phyloP scores from a whole-genome alignment of 805 yeast genomes.

The Hanseniaspora lindneri region DNA sequence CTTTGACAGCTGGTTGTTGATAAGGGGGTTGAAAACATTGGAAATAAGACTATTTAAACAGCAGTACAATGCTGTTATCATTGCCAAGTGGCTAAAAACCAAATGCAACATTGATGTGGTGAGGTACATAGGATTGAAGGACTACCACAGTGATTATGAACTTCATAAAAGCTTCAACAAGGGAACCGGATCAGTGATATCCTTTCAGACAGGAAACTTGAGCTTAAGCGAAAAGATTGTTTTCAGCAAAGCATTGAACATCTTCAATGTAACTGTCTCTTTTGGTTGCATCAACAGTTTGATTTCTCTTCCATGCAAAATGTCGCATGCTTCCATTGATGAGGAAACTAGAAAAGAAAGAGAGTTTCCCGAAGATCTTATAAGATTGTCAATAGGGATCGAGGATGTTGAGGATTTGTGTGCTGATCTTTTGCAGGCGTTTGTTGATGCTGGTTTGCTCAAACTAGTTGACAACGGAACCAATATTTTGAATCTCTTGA shows the following conservation, averaged over 20 bases:
- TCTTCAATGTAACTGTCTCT: constrained; percentile 82
- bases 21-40: constrained; percentile 80
- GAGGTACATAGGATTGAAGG: constrained; percentile 71
- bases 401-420: constrained; percentile 73
- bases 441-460: constrained; percentile 51
- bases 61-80: constrained; percentile 62
- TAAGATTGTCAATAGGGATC: constrained; percentile 83
- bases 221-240: constrained; percentile 57
- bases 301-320: constrained; percentile 85
- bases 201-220: constrained; percentile 76
- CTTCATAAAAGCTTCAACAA: constrained; percentile 63
- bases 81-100: constrained; percentile 61
- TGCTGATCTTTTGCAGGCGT: constrained; percentile 63
- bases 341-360: constrained; percentile 76
- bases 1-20: constrained; percentile 79
- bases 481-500: constrained; percentile 21
- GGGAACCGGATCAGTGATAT: constrained; percentile 83
- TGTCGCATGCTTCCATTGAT: constrained; percentile 96
- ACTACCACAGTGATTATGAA: constrained; percentile 66
- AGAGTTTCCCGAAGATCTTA: constrained; percentile 82
- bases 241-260: constrained; percentile 44
- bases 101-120: constrained; percentile 55
- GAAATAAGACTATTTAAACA: constrained; percentile 79
- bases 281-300: constrained; percentile 90
- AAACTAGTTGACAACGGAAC: constrained; percentile 26